These are phyloP conservation scores for Pseudozyma thailandica DNA, from an alignment of 1,284 basidiomycete genomes.

Conservation along the genomic window DNA sequence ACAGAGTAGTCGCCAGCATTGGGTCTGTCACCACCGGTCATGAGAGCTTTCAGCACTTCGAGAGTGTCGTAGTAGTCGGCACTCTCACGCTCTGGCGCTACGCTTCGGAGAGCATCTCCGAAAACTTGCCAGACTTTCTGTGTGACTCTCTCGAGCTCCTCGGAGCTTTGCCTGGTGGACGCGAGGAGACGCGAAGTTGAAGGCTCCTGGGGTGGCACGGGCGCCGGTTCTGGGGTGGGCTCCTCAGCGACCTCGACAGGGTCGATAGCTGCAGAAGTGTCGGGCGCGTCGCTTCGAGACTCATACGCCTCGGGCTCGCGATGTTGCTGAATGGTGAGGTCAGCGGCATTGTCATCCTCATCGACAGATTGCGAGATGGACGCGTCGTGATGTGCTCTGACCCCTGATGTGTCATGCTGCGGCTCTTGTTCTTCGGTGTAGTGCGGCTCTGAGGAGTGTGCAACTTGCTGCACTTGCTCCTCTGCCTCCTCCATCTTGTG, in stretches of 20 bases:
- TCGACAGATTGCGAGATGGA: conserved; percentile 12
- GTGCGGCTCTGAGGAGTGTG: conserved; percentile 2
- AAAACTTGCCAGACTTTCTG: conserved; percentile 57
- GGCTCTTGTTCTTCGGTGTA: neutral
- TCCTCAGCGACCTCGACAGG: conserved; percentile 3
- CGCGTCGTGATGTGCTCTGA: conserved; percentile 7
- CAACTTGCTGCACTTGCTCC: conserved; percentile 12
- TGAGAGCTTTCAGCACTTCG: conserved; percentile 33
- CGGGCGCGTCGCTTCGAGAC: conserved; percentile 9
- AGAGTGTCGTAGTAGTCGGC: conserved; percentile 57
- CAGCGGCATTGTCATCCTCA: conserved; percentile 3
- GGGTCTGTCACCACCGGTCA: conserved; percentile 36
- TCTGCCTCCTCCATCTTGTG: conserved; percentile 12
- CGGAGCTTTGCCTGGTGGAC: conserved; percentile 32
- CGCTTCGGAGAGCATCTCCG: conserved; percentile 59
- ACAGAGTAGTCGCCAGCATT: conserved; percentile 45
- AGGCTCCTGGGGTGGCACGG: neutral
- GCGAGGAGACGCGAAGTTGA: conserved; percentile 13
- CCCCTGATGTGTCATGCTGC: conserved; percentile 2
- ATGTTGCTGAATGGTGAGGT: conserved; percentile 27
- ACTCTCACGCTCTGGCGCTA: conserved; percentile 39
- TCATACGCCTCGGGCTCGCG: conserved; percentile 6
- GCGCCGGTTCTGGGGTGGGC: neutral
- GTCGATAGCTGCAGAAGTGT: conserved; percentile 31
- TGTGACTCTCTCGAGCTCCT: conserved; percentile 58